Evolutionary conservation across 805 yeast genomes (phyloP).

Genomic region (Teunomyces lycoperdinae): DNA sequence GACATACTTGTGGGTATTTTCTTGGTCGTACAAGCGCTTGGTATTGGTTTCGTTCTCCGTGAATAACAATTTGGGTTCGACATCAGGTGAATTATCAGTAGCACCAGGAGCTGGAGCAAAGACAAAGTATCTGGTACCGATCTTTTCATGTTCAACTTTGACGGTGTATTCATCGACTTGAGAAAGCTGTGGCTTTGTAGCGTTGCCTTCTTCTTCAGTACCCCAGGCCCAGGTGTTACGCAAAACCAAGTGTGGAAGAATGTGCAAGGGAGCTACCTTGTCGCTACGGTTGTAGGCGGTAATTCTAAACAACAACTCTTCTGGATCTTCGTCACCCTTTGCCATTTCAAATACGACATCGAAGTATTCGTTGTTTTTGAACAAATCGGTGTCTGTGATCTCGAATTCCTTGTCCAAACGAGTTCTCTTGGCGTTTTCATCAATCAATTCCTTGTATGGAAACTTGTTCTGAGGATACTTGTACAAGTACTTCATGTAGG

Average conservation of each 20-base stretch:
- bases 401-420: slow-evolving; percentile 76
- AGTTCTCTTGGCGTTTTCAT: slow-evolving; percentile 62
- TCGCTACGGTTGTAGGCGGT: slow-evolving; percentile 85
- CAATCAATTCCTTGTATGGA: slow-evolving; percentile 75
- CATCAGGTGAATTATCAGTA: slow-evolving; percentile 55
- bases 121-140: slow-evolving; percentile 59
- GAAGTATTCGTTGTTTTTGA: slow-evolving; percentile 73
- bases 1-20: slow-evolving; percentile 57
- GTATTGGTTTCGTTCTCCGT: slow-evolving; percentile 89
- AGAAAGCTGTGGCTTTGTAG: slow-evolving; percentile 48
- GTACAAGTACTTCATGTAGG: slow-evolving; percentile 87
- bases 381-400: slow-evolving; percentile 74
- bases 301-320: slow-evolving; percentile 75
- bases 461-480: slow-evolving; percentile 86
- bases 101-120: slow-evolving; percentile 82
- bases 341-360: slow-evolving; percentile 91
- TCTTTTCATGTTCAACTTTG: slow-evolving; percentile 61
- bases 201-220: slow-evolving; percentile 44
- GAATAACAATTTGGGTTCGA: slow-evolving; percentile 73
- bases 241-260: slow-evolving; percentile 78
- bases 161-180: slow-evolving; percentile 46
- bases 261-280: slow-evolving; percentile 83
- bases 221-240: slow-evolving; percentile 97
- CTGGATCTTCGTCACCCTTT: slow-evolving; percentile 75
- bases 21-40: slow-evolving; percentile 59